These are phyloP conservation scores for Hemileccinum rubropunctum DNA, from an alignment of 768 basidiomycete species.

Conservation along the genomic window DNA sequence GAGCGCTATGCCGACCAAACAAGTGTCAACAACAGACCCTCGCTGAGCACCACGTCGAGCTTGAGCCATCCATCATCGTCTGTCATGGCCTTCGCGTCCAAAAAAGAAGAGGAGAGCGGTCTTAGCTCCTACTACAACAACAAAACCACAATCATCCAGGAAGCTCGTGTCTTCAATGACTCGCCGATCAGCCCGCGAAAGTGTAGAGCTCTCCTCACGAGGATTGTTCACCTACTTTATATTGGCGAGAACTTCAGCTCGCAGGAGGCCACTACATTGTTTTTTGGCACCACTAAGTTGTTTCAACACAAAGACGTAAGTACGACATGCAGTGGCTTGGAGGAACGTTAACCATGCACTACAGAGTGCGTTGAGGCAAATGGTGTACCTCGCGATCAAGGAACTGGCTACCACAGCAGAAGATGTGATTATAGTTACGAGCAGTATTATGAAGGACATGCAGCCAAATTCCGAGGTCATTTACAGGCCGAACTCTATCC, in stretches of 20 bases:
- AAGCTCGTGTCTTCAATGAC: slow-evolving; percentile 98
- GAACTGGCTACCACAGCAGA: slow-evolving; percentile 94
- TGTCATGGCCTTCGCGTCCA: slow-evolving; percentile 76
- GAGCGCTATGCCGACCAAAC: slow-evolving; percentile 20
- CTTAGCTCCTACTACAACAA: slow-evolving; percentile 93
- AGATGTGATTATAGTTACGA: slow-evolving; percentile 99
- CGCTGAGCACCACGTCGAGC: slow-evolving; percentile 12
- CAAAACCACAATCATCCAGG: slow-evolving; percentile 97
- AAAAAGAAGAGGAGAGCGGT: slow-evolving; percentile 96
- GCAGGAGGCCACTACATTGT: slow-evolving; percentile 95
- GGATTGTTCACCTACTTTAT: slow-evolving; percentile 95
- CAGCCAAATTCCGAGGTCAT: slow-evolving; percentile 98
- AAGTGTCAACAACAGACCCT: slow-evolving; percentile 21
- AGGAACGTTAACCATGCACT: slow-evolving; percentile 7
- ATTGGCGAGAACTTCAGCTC: slow-evolving; percentile 92
- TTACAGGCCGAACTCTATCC: slow-evolving; percentile 96
- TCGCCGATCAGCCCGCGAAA: slow-evolving; percentile 97
- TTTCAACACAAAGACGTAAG: slow-evolving; percentile 99
- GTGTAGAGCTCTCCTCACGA: slow-evolving; percentile 92
- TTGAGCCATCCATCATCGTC: slow-evolving; percentile 35
- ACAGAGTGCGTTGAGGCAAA: slow-evolving; percentile 92
- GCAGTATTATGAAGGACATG: slow-evolving; percentile 99
- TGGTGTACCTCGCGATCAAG: slow-evolving; percentile 98
- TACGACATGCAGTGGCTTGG: slow-evolving; percentile 12
- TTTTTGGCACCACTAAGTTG: slow-evolving; percentile 98